Evolutionary conservation across 768 basidiomycete species (phyloP).

Genomic region (Boletales sp.): DNA sequence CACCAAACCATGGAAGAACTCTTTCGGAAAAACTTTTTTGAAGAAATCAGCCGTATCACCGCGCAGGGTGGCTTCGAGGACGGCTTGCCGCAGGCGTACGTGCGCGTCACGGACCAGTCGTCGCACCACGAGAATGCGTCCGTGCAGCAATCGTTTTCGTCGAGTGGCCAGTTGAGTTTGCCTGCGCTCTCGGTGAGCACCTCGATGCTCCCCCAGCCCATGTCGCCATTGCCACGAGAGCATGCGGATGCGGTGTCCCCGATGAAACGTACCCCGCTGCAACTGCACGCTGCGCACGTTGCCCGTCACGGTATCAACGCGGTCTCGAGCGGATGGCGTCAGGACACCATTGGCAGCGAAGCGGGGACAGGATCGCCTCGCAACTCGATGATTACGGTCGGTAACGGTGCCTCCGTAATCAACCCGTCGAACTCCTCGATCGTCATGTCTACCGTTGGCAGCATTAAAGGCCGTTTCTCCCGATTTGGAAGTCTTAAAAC

Average conservation of each 20-base stretch:
- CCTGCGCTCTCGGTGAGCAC: constrained; percentile 54
- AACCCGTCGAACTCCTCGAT: constrained; percentile 52
- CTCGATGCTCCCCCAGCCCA: constrained; percentile 42
- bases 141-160: constrained; percentile 45
- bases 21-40: constrained; percentile 80
- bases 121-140: constrained; percentile 49
- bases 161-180: constrained; percentile 35
- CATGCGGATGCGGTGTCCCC: constrained; percentile 14
- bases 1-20: constrained; percentile 86
- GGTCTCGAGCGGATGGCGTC: constrained; percentile 70
- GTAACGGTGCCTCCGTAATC: constrained; percentile 38
- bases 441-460: constrained; percentile 60
- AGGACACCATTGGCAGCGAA: constrained; percentile 44
- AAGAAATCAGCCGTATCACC: constrained; percentile 72
- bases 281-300: constrained; percentile 76
- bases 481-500: constrained; percentile 71
- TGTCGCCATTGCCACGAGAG: constrained; percentile 33
- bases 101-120: constrained; percentile 42
- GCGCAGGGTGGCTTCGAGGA: constrained; percentile 56
- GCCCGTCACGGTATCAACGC: constrained; percentile 82
- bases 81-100: constrained; percentile 36
- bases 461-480: constrained; percentile 71
- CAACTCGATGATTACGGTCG: constrained; percentile 74
- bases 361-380: constrained; percentile 54
- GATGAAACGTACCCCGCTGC: constrained; percentile 68